Evolutionary conservation across 108 stramenopile genomes (phyloP), one percentile per base, ranked within the genome.

Genomic region (Cyclotella sp.): DNA sequence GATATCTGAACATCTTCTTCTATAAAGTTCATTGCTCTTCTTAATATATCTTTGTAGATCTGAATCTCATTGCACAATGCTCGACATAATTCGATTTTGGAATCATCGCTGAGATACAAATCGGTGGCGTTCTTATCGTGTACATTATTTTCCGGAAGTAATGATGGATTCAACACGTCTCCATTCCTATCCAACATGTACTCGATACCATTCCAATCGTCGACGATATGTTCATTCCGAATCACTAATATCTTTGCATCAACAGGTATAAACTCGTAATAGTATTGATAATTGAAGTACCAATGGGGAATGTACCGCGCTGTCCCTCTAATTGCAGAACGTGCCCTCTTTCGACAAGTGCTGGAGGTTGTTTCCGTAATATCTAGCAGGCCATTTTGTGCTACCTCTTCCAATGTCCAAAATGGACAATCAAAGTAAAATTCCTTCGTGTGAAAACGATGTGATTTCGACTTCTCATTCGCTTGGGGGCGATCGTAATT

Each of bases 31-130:
- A 52, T 29, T n/a, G 80, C 84, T 34, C 28, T 41, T n/a, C 28
- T 45, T 9, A 82, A 34, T 45, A 85, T 62, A 12, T 62, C 28
- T 49, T 82, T 85, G 58, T 85, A 85, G 16, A 82, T 21, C 60
- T 85, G 84, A 49, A 85, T 85, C 52, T 85, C 84, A 49, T 82
- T 78, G 66, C 84, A 85, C 3, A 85, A 55, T 26, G 47, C 64
- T 19, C 43, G 72, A 58, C 84, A 85, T 9, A 85, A 49, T 13
- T 46, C 69, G 27, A 74, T 54, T 55, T 73, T 82, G 18, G 75
- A 76, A 7, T 70, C 73, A 53, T 78, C 80, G 27, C 71, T 68
- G 9, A 75, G 72, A 58, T 74, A 82, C 34, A 79, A 18, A 49
- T 82, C 81, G 15, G 46, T 69, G 14, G 64, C 43, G 19, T 71